Evolutionary conservation across 2,329 filamentous ascomycete species (phyloP), one percentile per base, ranked within the genome.

Genomic region (Curvularia hawaiiensis): DNA sequence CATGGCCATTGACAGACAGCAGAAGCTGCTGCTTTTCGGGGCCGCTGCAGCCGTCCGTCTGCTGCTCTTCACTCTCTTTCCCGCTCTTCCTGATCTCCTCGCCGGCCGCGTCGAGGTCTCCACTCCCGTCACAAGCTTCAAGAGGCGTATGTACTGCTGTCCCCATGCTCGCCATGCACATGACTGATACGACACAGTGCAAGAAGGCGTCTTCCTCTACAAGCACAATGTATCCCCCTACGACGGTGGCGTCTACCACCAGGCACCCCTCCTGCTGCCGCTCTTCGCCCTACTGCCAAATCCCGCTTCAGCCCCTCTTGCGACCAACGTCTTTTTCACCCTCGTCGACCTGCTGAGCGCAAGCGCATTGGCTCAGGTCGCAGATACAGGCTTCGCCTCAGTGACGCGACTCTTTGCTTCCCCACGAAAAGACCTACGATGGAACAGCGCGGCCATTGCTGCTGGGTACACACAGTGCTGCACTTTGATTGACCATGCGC

Each of bases 41-140:
- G 86, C 87, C 51, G 94, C 93, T 57, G 88, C 90, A 54, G 84
- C 88, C 61, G 82, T 98, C 66, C 88, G 95, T 66, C 83, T 98
- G 59, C 79, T 91, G 54, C 85, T 98, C 52, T 93, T 92, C 75
- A 82, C 88, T 58, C 82, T 88, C 56, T 97, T 97, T 74, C 93
- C 95, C 61, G 86, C 85, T 38, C 83, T 99, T 40, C 91, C 94
- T 51, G 88, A 92, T 75, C 83, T 97, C 61, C 83, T 99, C 61
- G 95, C 92, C 20, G 90, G 90, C 63, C 90, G 95, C 73, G 95
- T 97, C 69, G 95, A 99, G 82, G 90, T 99, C 71, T 97, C 95
- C 44, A 99, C 95, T 22, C 94, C 95, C 39, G 90, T 98, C 46
- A 97, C 92, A 68, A 97, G 94, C 84, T 99, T 97, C 85, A 98